These are phyloP conservation scores for Gossypium mustelinum DNA, from an alignment of 345 rosid genomes.

Conservation along the genomic window DNA sequence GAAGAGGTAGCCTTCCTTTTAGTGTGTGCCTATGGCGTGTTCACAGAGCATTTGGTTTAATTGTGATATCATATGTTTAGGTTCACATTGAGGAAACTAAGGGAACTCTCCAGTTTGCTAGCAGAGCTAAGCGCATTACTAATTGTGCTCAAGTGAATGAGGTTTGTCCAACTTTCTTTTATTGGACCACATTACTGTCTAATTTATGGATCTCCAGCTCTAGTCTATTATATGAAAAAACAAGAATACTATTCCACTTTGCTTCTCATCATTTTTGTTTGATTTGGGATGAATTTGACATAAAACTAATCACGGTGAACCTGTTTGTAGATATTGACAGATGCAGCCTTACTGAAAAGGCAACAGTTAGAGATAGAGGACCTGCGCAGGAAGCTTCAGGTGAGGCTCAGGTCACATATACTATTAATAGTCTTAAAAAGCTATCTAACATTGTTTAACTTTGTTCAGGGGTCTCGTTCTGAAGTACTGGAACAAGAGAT, in stretches of 20 bases:
- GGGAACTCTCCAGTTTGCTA: slow-evolving; percentile 93
- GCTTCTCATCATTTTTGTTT: not conserved
- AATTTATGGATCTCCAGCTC: slow-evolving; percentile 8
- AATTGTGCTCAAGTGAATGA: slow-evolving; percentile 97
- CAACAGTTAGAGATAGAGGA: slow-evolving; percentile 97
- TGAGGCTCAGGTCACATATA: slow-evolving; percentile 22
- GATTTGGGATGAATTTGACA: slow-evolving; percentile 5
- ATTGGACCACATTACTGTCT: slow-evolving; percentile 2
- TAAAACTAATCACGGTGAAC: slow-evolving; percentile 26
- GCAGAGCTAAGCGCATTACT: slow-evolving; percentile 90
- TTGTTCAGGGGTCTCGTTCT: slow-evolving; percentile 78
- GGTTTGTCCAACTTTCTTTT: slow-evolving; percentile 35
- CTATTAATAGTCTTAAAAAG: not conserved
- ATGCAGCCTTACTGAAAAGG: slow-evolving; percentile 85
- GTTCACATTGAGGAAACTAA: slow-evolving; percentile 91
- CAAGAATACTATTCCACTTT: not conserved
- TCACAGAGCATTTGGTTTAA: slow-evolving; percentile 9
- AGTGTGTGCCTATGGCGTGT: not conserved
- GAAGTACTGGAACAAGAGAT: slow-evolving; percentile 90
- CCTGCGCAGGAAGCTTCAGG: slow-evolving; percentile 79
- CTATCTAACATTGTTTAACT: slow-evolving; percentile 15
- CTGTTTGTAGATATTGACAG: slow-evolving; percentile 71
- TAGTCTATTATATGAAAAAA: not conserved
- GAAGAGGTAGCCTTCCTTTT: slow-evolving; percentile 62
- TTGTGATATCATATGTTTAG: slow-evolving; percentile 29